These are phyloP conservation scores for Clarireedia hainanense DNA, from an alignment of 2,329 filamentous ascomycete species.

Conservation along the genomic window DNA sequence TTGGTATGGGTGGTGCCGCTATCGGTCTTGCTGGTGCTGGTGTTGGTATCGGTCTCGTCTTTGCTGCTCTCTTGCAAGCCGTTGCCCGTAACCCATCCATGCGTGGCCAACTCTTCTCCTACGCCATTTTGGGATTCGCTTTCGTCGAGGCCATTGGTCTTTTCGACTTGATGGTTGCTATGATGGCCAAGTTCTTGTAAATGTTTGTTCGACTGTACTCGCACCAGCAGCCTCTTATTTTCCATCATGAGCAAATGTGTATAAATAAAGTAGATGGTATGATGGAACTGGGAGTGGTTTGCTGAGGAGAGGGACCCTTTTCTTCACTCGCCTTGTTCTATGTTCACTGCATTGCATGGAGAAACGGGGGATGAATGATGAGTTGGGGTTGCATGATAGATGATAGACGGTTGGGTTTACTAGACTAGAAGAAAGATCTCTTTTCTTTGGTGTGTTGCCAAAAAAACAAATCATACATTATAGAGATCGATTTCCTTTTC, in stretches of 20 bases:
- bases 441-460: too few relatives aligned
- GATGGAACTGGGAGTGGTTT: conserved; percentile 1
- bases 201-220: conserved; percentile 3
- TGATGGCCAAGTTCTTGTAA: conserved; percentile 80
- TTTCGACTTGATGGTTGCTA: conserved; percentile 86
- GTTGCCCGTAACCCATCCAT: conserved; percentile 92
- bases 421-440: too few relatives aligned
- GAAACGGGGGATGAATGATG: conserved; percentile 6
- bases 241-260: neutral
- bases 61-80: conserved; percentile 80
- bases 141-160: conserved; percentile 91
- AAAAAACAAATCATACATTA: too few relatives aligned
- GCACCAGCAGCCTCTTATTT: too few relatives aligned
- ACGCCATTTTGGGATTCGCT: conserved; percentile 91
- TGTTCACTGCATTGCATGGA: conserved; percentile 26
- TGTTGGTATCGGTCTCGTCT: conserved; percentile 94
- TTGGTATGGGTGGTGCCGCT: conserved; percentile 82
- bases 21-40: conserved; percentile 88
- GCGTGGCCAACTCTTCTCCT: conserved; percentile 91
- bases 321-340: too few relatives aligned
- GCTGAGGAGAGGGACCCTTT: too few relatives aligned
- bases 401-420: too few relatives aligned
- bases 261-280: conserved; percentile 5
- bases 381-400: too few relatives aligned
- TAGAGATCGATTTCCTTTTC: too few relatives aligned